Conservation (phyloP, 2,329 filamentous ascomycete species). For the Fusarium torreyae region DNA sequence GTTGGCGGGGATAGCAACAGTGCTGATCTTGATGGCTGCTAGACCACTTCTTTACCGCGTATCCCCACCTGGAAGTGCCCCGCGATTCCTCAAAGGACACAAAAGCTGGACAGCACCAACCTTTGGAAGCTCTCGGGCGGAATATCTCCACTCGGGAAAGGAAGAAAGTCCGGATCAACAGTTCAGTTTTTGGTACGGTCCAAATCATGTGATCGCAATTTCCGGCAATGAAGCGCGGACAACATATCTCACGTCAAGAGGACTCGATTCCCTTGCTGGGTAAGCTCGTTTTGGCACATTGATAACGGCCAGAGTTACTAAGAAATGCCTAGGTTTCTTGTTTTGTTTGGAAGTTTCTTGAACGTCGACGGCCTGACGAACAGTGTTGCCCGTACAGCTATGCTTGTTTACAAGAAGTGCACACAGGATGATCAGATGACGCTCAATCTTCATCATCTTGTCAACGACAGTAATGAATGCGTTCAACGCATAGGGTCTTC, state of each 20-base stretch:
- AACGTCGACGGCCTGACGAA: constrained; percentile 11
- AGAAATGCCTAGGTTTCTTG: not conserved
- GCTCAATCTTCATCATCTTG: constrained; percentile 5
- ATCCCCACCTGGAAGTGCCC: not conserved
- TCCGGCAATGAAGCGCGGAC: constrained; percentile 60
- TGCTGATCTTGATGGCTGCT: not conserved
- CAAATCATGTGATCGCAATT: constrained; percentile 61
- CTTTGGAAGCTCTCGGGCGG: constrained; percentile 23
- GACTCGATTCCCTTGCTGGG: constrained; percentile 61
- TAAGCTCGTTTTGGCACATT: constrained; percentile 43
- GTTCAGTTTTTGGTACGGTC: constrained; percentile 65
- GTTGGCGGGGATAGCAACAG: not conserved
- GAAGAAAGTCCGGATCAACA: constrained; percentile 57
- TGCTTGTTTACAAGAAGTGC: constrained; percentile 14
- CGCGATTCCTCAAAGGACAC: not conserved
- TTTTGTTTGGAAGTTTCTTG: constrained; percentile 1
- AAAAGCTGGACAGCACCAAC: not conserved
- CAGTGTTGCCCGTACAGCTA: not conserved
- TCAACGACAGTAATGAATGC: not conserved
- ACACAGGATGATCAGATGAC: constrained; percentile 20
- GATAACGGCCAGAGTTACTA: not conserved
- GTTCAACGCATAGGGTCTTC: not conserved
- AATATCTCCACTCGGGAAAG: constrained; percentile 58
- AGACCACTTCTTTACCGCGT: constrained; percentile 3
- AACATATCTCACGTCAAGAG: constrained; percentile 62